Evolutionary conservation across 75 land plant genomes (phyloP), one percentile per base, ranked within the genome.

Genomic region (Picea glauca): DNA sequence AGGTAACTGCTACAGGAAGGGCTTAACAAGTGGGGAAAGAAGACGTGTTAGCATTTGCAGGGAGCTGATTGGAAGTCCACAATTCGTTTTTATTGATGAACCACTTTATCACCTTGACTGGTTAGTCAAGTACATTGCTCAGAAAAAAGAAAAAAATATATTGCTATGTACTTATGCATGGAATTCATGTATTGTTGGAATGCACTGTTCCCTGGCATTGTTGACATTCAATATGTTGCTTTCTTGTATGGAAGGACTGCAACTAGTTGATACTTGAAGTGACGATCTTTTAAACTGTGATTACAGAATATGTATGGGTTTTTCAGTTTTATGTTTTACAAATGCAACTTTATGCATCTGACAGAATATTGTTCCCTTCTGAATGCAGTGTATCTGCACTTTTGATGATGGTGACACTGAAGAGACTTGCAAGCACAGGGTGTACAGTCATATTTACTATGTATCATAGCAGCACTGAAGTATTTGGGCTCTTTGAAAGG

Each of bases 41-140:
- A 85, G 92, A 75, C 92, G 95, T 31, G 84, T 92, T 12, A 87
- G 85, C 65, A 90, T 94, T 85, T 95, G 93, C 13, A 77, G 95
- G 61, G 92, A 94, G 68, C 90, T 94, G 77, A 83, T 94, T 61
- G 86, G 84, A 84, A 85, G 88, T 59, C 97, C 97, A 23, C 88
- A 78, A 46, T 64, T 92, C 12, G 7, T 83, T 14, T 83, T 83
- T 76, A 54, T 74, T 18, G 85, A 83, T 30, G 84, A 83, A 60
- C 85, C 85, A 13, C 59, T 81, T 58, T 40, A 82, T 64, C 58
- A 65, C 31, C 84, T 83, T 33, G 85, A 83, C 66, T 76, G 84
- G 85, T 83, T 57, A 56, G 76, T 75, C 33, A 58, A 23, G 46
- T 70, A 21, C 14, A 70, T n/a, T 0, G 40, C 43, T 43, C 50